Conservation (phyloP, 768 basidiomycete species). For the Lentinula sp. region DNA sequence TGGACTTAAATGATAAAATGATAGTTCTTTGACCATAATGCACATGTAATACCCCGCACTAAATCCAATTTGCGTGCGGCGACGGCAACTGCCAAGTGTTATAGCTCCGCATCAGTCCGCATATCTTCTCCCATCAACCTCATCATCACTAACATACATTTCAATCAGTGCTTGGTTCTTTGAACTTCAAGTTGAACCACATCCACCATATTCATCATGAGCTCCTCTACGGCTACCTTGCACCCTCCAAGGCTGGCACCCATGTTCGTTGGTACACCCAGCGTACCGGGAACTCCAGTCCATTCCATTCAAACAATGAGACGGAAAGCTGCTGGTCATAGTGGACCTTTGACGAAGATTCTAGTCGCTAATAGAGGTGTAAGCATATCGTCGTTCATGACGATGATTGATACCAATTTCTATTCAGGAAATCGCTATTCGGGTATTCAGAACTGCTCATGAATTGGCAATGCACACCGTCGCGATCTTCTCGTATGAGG, state of each 20-base stretch:
- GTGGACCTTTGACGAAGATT: conserved; percentile 86
- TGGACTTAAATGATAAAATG: not conserved
- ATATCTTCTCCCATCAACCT: not conserved
- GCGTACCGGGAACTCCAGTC: conserved; percentile 77
- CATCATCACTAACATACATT: not conserved
- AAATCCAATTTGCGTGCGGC: not conserved
- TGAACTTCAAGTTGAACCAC: conserved; percentile 1
- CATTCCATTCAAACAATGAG: conserved; percentile 91
- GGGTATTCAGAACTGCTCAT: conserved; percentile 97
- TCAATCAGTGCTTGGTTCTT: not conserved
- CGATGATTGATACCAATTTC: conserved; percentile 1
- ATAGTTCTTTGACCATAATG: not conserved
- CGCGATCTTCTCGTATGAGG: conserved; percentile 97
- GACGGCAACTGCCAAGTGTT: not conserved
- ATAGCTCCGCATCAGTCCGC: not conserved
- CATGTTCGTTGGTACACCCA: conserved; percentile 70
- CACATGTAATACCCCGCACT: not conserved
- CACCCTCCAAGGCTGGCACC: conserved; percentile 71
- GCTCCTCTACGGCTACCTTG: conserved; percentile 35
- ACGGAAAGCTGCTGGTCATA: conserved; percentile 85
- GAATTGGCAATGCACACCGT: conserved; percentile 99
- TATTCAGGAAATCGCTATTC: conserved; percentile 92
- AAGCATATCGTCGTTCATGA: conserved; percentile 22
- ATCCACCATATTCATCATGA: conserved; percentile 41
- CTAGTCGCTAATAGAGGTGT: conserved; percentile 91